Conservation (phyloP, 345 rosid genomes). For the Salix brachista region DNA sequence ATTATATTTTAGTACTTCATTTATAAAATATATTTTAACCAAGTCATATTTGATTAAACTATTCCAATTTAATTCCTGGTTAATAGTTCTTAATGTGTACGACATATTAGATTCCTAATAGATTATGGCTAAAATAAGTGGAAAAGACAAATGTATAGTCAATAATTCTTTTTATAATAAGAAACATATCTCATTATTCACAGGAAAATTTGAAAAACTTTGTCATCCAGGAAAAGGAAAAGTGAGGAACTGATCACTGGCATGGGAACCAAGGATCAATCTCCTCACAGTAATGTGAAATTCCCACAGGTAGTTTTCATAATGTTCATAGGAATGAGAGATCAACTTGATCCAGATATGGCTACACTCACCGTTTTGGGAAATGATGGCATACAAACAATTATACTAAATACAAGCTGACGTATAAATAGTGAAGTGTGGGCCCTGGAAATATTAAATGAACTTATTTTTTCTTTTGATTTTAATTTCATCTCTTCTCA, state of each 20-base stretch:
- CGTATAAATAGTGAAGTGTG: neutral
- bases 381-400: neutral
- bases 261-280: conserved; percentile 27
- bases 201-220: too few relatives aligned
- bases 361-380: neutral
- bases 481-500: neutral
- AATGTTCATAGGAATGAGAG: conserved; percentile 6
- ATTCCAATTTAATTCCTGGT: too few relatives aligned
- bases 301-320: conserved; percentile 32
- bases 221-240: conserved; percentile 52
- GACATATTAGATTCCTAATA: too few relatives aligned
- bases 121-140: too few relatives aligned
- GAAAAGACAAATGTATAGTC: too few relatives aligned
- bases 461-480: neutral
- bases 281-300: conserved; percentile 19
- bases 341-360: neutral
- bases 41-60: too few relatives aligned
- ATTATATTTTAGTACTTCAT: too few relatives aligned
- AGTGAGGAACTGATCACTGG: conserved; percentile 35
- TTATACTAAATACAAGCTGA: neutral
- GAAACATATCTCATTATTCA: too few relatives aligned
- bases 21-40: too few relatives aligned
- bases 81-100: too few relatives aligned
- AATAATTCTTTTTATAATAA: too few relatives aligned
- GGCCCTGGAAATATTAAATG: neutral